phyloP scores from a whole-genome alignment of 441 rosid genomes.

The Jatropha podagrica region DNA sequence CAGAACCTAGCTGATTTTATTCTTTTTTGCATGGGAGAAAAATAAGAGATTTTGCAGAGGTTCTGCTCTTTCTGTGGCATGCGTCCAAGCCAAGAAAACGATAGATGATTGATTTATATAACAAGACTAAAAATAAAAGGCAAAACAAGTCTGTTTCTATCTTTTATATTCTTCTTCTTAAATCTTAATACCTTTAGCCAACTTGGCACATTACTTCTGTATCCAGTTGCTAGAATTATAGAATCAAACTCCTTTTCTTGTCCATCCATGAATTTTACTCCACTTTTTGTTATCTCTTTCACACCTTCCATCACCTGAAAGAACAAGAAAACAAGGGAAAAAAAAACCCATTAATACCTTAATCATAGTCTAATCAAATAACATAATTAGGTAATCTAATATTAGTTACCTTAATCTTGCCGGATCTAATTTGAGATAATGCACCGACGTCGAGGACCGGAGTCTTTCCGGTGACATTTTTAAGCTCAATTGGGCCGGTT shows the following conservation, averaged over 20 bases:
- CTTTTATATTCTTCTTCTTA: too few species aligned
- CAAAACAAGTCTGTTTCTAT: constrained; percentile 16
- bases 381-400: not conserved
- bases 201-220: constrained; percentile 75
- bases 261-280: constrained; percentile 74
- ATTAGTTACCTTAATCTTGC: constrained; percentile 61
- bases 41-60: constrained; percentile 49
- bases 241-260: constrained; percentile 74
- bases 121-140: constrained; percentile 14
- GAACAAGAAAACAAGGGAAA: not conserved
- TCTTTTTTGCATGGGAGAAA: constrained; percentile 65
- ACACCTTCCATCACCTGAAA: constrained; percentile 65
- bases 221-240: constrained; percentile 88
- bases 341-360: not conserved
- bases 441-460: constrained; percentile 92
- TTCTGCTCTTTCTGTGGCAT: constrained; percentile 38
- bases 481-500: constrained; percentile 86
- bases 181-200: constrained; percentile 80
- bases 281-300: constrained; percentile 69
- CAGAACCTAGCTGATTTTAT: constrained; percentile 29
- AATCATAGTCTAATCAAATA: not conserved
- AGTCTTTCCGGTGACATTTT: constrained; percentile 84
- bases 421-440: constrained; percentile 60
- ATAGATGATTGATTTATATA: constrained; percentile 48
- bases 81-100: constrained; percentile 49